These are phyloP conservation scores for Verticillium zaregamsianum DNA, from an alignment of 2,329 filamentous ascomycete species.

Conservation along the genomic window DNA sequence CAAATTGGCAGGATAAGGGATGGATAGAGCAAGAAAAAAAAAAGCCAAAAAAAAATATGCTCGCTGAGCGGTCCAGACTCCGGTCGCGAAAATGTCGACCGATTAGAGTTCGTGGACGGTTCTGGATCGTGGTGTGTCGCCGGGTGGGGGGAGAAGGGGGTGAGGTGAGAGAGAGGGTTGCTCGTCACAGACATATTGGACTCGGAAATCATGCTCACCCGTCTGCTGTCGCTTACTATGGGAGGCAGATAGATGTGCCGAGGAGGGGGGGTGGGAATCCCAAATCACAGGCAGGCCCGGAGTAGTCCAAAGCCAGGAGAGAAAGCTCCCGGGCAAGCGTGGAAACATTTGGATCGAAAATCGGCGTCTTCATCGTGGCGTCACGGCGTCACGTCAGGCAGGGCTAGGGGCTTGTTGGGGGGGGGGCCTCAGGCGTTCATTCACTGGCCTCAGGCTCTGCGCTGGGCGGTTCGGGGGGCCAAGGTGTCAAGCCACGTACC, in stretches of 20 bases:
- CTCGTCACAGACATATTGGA: neutral
- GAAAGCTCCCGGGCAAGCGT: neutral
- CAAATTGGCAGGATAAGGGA: neutral
- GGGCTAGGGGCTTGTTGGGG: neutral
- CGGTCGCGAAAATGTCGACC: neutral
- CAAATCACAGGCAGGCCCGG: neutral
- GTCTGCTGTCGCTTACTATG: too few relatives aligned
- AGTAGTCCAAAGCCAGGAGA: neutral
- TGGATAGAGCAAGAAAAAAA: neutral
- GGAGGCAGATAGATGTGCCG: too few relatives aligned
- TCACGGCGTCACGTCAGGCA: neutral
- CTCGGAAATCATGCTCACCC: neutral
- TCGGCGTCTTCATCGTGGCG: neutral
- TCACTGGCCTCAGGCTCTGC: neutral
- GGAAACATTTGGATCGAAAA: neutral
- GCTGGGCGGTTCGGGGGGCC: too few relatives aligned
- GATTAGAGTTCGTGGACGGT: neutral
- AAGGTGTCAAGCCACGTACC: too few relatives aligned
- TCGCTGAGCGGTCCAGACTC: neutral
- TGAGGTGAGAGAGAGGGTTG: neutral
- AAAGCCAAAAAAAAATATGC: slow-evolving; percentile 12
- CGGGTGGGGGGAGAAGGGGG: neutral
- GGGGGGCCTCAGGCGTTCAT: neutral
- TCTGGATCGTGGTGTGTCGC: neutral
- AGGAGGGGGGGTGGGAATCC: neutral